These are phyloP conservation scores for Teratosphaeria viscida DNA, from an alignment of 2,329 filamentous ascomycete genomes.

Conservation along the genomic window DNA sequence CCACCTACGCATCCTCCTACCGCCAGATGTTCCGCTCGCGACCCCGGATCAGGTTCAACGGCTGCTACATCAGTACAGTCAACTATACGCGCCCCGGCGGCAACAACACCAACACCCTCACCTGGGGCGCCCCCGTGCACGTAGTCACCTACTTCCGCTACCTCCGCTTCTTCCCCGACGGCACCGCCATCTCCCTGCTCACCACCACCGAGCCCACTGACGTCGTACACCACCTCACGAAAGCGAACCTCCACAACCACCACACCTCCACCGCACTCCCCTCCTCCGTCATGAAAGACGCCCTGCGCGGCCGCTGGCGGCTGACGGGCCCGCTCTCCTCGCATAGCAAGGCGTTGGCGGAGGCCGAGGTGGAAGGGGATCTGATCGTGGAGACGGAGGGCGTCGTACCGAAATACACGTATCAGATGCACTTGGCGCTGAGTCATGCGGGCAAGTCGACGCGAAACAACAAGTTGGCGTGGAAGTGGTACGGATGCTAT, in stretches of 20 bases:
- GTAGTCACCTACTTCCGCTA: constrained; percentile 98
- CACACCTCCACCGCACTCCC: constrained; percentile 31
- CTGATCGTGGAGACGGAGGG: constrained; percentile 82
- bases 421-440: constrained; percentile 68
- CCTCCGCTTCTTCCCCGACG: constrained; percentile 87
- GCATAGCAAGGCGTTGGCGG: constrained; percentile 8
- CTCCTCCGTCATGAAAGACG: constrained; percentile 55
- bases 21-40: constrained; percentile 67
- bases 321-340: constrained; percentile 41
- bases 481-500: constrained; percentile 87
- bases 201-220: constrained; percentile 74
- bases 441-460: constrained; percentile 44
- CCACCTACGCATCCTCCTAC: constrained; percentile 27
- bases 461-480: constrained; percentile 76
- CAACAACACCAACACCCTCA: constrained; percentile 55
- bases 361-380: constrained; percentile 49
- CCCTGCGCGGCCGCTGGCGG: constrained; percentile 56
- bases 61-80: constrained; percentile 91
- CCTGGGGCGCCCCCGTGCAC: constrained; percentile 76
- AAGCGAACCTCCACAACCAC: constrained; percentile 49
- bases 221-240: constrained; percentile 73
- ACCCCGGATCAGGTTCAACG: constrained; percentile 85
- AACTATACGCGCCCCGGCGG: constrained; percentile 86
- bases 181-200: constrained; percentile 68
- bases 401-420: constrained; percentile 66